phyloP scores from a whole-genome alignment of 75 land plant species.

The Gnetum montanum region DNA sequence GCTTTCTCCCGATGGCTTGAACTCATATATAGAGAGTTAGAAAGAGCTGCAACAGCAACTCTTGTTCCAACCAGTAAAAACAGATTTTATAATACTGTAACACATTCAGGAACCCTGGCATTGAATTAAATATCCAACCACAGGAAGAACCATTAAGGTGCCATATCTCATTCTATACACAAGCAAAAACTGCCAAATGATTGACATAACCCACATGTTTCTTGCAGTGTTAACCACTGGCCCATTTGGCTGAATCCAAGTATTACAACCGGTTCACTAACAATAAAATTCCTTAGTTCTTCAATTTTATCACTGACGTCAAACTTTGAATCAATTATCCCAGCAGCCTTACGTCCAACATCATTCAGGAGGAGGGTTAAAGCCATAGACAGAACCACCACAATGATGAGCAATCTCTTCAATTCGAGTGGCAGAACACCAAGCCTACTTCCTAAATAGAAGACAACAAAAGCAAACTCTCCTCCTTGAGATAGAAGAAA shows the following conservation, averaged over 20 bases:
- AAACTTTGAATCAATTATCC: slow-evolving; percentile 44
- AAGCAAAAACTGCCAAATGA: no score
- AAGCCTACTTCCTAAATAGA: slow-evolving; percentile 94
- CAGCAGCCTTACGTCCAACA: slow-evolving; percentile 77
- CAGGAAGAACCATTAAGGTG: no score
- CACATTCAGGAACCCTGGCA: no score
- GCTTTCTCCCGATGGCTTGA: no score
- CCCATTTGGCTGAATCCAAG: slow-evolving; percentile 97
- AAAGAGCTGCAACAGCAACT: no score
- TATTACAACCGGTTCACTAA: slow-evolving; percentile 81
- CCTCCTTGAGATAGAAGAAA: slow-evolving; percentile 97
- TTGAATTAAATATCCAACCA: no score
- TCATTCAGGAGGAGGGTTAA: slow-evolving; percentile 90
- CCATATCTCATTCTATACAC: no score
- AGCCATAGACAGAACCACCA: slow-evolving; percentile 96
- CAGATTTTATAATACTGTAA: no score
- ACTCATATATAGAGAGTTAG: no score
- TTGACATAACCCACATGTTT: no score
- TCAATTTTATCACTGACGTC: slow-evolving; percentile 28
- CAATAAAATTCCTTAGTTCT: slow-evolving; percentile 44
- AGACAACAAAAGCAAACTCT: slow-evolving; percentile 95
- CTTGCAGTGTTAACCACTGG: no score
- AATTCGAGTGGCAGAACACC: slow-evolving; percentile 95
- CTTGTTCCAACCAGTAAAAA: no score
- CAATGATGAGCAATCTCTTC: slow-evolving; percentile 88